These are phyloP conservation scores for Aciculoconidium aculeatum DNA, from an alignment of 805 yeast genomes.

Conservation along the genomic window DNA sequence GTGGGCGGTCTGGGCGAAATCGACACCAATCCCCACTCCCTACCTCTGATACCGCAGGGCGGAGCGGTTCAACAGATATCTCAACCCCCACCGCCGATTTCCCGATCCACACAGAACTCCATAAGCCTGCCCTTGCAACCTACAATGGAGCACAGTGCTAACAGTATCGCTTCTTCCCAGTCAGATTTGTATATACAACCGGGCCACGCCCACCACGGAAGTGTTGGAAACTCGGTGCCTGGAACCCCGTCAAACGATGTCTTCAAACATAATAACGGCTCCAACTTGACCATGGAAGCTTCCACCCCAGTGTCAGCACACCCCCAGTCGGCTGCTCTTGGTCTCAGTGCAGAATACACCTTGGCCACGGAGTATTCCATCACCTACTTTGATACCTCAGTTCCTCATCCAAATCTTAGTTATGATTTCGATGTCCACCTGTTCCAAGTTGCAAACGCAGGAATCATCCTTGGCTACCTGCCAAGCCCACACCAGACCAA, in stretches of 20 bases:
- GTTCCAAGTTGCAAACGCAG: slow-evolving; percentile 14
- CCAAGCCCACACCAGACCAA: slow-evolving; percentile 1
- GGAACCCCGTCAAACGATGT: slow-evolving; percentile 9
- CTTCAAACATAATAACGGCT: slow-evolving; percentile 13
- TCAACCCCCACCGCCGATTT: slow-evolving; percentile 1
- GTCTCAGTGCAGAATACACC: neutral
- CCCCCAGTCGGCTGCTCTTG: slow-evolving; percentile 1
- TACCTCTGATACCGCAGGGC: slow-evolving; percentile 1
- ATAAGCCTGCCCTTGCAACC: no score
- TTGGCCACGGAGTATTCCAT: slow-evolving; percentile 11
- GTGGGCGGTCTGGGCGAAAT: slow-evolving; percentile 8
- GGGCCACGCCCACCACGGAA: slow-evolving; percentile 1
- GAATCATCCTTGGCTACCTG: slow-evolving; percentile 7
- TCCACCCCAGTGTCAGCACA: slow-evolving; percentile 4
- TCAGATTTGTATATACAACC: no score
- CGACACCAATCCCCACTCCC: slow-evolving; percentile 2
- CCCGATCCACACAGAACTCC: neutral
- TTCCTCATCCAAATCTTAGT: slow-evolving; percentile 33
- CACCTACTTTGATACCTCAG: slow-evolving; percentile 18
- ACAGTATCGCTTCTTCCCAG: no score
- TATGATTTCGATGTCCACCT: slow-evolving; percentile 40
- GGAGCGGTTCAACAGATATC: neutral
- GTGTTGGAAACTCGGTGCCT: no score
- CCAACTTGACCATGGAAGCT: slow-evolving; percentile 10
- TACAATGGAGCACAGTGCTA: no score